Percentiles rank a stretch among this genome's conserved stretches.
Evolutionary conservation across 1,284 basidiomycete genomes (phyloP).

Genomic region (Apiotrichum veenhuisii): DNA sequence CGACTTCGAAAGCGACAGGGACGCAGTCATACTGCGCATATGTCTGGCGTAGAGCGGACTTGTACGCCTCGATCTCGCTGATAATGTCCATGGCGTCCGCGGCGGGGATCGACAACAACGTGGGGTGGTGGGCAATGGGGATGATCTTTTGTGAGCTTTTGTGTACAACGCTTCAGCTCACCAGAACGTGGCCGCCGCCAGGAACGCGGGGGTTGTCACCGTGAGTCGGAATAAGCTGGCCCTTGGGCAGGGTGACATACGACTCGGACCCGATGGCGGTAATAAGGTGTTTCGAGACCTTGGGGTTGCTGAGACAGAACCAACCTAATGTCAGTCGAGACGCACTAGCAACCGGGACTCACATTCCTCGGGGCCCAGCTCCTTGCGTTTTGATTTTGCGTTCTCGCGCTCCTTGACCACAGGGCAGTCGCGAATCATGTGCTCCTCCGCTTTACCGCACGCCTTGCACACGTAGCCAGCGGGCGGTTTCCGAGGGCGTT

Average conservation of each 20-base stretch:
- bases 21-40: conserved; percentile 67
- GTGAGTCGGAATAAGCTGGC: conserved; percentile 76
- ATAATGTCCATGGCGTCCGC: conserved; percentile 71
- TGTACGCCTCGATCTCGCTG: conserved; percentile 77
- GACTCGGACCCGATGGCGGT: conserved; percentile 87
- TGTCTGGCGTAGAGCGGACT: conserved; percentile 65
- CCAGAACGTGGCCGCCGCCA: conserved; percentile 85
- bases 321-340: conserved; percentile 58
- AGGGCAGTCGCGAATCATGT: conserved; percentile 81
- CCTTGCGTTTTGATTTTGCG: conserved; percentile 46
- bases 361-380: conserved; percentile 60
- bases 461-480: conserved; percentile 77
- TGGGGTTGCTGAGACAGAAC: conserved; percentile 93
- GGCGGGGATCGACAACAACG: conserved; percentile 63
- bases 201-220: conserved; percentile 60
- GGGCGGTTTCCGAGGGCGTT: conserved; percentile 58
- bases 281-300: conserved; percentile 84
- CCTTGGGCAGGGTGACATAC: conserved; percentile 88
- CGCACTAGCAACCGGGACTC: background rate
- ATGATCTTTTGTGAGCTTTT: conserved; percentile 56
- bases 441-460: conserved; percentile 69
- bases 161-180: conserved; percentile 23
- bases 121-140: conserved; percentile 68
- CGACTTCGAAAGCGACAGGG: conserved; percentile 83
- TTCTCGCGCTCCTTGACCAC: conserved; percentile 55